Evolutionary conservation across 2,329 filamentous ascomycete species (phyloP).

Genomic region (Talaromyces sp.): DNA sequence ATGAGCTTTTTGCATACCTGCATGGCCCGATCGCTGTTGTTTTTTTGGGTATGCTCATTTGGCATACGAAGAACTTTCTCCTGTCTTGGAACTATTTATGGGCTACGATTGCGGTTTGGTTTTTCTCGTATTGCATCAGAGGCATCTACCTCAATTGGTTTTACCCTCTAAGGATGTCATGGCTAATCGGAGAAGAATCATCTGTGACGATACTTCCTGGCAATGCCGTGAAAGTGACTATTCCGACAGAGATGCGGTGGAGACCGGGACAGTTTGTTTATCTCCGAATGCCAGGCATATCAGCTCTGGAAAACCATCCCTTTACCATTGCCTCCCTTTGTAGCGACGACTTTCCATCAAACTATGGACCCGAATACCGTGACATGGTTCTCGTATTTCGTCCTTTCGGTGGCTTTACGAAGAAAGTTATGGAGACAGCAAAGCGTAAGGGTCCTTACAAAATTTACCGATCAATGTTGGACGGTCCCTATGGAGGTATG

Average conservation of each 20-base stretch:
- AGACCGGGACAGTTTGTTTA: slow-evolving; percentile 93
- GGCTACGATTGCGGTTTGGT: slow-evolving; percentile 74
- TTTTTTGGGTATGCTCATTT: slow-evolving; percentile 83
- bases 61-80: slow-evolving; percentile 92
- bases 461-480: slow-evolving; percentile 86
- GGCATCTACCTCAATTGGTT: slow-evolving; percentile 88
- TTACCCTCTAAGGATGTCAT: slow-evolving; percentile 72
- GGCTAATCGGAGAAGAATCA: slow-evolving; percentile 85
- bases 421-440: slow-evolving; percentile 75
- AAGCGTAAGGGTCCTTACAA: slow-evolving; percentile 84
- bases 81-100: slow-evolving; percentile 87
- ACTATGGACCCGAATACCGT: slow-evolving; percentile 80
- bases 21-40: slow-evolving; percentile 78
- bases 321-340: slow-evolving; percentile 93
- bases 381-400: slow-evolving; percentile 90
- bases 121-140: slow-evolving; percentile 67
- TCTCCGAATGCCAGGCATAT: slow-evolving; percentile 87
- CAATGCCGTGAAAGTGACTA: slow-evolving; percentile 91
- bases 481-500: slow-evolving; percentile 95
- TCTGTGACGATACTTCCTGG: slow-evolving; percentile 85
- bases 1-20: slow-evolving; percentile 78
- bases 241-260: slow-evolving; percentile 91
- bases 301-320: slow-evolving; percentile 85
- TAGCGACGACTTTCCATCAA: slow-evolving; percentile 87
- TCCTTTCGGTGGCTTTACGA: slow-evolving; percentile 86